These are phyloP conservation scores for Houttuynia cordata DNA, from an alignment of 164 flowering plant genomes.

Conservation along the genomic window DNA sequence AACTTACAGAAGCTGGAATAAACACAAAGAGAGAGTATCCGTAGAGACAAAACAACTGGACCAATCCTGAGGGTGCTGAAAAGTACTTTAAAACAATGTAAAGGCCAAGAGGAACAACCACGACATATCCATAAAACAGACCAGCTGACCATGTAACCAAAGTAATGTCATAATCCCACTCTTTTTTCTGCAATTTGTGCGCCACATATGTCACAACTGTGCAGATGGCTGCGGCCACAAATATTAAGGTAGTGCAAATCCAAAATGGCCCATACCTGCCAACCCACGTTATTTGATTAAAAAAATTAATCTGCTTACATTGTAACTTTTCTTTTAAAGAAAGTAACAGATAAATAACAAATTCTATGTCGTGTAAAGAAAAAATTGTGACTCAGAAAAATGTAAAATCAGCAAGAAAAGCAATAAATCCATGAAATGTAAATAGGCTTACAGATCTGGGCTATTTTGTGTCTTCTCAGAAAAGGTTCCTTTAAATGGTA, in stretches of 20 bases:
- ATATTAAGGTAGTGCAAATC: conserved; percentile 92
- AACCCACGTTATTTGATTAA: neutral
- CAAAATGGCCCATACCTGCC: conserved; percentile 98
- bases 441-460: conserved; percentile 79
- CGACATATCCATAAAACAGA: conserved; percentile 88
- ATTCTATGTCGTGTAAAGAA: neutral
- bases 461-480: conserved; percentile 60
- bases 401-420: neutral
- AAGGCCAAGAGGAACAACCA: conserved; percentile 69
- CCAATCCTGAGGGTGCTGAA: conserved; percentile 90
- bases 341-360: neutral
- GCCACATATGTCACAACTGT: conserved; percentile 91
- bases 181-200: conserved; percentile 77
- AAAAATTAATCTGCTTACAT: neutral
- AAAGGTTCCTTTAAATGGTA: conserved; percentile 84
- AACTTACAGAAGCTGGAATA: conserved; percentile 86
- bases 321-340: neutral
- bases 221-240: conserved; percentile 95
- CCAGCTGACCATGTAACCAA: conserved; percentile 98
- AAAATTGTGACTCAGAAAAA: neutral
- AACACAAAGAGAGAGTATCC: conserved; percentile 94
- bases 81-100: conserved; percentile 86
- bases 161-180: conserved; percentile 91
- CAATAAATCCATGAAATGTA: neutral
- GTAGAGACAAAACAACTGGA: conserved; percentile 80